phyloP scores from a whole-genome alignment of 768 basidiomycete species.

The Grammothele lineata region DNA sequence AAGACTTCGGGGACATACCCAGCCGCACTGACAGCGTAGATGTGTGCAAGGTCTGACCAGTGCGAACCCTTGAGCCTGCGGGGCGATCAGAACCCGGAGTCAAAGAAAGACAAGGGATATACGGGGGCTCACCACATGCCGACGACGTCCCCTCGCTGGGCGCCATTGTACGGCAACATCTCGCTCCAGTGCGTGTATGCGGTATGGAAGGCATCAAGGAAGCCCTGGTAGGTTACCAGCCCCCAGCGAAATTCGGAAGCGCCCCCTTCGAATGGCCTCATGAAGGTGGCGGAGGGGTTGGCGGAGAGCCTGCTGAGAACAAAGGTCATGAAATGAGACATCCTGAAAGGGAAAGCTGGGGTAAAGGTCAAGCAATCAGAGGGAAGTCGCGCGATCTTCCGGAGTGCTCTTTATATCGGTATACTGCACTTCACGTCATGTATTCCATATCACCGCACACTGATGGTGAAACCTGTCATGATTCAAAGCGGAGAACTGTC shows the following conservation, averaged over 20 bases:
- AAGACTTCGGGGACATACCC: conserved; percentile 25
- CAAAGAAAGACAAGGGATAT: no score
- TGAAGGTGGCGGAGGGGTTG: neutral
- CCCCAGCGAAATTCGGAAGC: conserved; percentile 2
- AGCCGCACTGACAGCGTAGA: conserved; percentile 21
- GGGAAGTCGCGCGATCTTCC: no score
- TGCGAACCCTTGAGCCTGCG: conserved; percentile 22
- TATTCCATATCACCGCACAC: no score
- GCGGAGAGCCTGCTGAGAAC: neutral
- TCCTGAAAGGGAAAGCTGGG: neutral
- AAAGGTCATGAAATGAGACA: conserved; percentile 11
- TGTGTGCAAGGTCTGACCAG: conserved; percentile 21
- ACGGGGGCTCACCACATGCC: conserved; percentile 6
- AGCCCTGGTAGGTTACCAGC: conserved; percentile 3
- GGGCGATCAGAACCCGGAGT: no score
- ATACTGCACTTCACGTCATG: no score
- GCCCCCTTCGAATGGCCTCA: conserved; percentile 8
- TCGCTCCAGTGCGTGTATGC: neutral
- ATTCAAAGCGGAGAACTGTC: no score
- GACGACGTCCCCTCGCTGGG: conserved; percentile 3
- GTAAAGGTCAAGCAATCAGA: no score
- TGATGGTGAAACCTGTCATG: no score
- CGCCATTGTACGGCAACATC: neutral
- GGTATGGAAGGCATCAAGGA: neutral
- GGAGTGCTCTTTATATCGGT: no score